phyloP scores from a whole-genome alignment of 2,329 filamentous ascomycete species.

The Lecanicillium sp. region DNA sequence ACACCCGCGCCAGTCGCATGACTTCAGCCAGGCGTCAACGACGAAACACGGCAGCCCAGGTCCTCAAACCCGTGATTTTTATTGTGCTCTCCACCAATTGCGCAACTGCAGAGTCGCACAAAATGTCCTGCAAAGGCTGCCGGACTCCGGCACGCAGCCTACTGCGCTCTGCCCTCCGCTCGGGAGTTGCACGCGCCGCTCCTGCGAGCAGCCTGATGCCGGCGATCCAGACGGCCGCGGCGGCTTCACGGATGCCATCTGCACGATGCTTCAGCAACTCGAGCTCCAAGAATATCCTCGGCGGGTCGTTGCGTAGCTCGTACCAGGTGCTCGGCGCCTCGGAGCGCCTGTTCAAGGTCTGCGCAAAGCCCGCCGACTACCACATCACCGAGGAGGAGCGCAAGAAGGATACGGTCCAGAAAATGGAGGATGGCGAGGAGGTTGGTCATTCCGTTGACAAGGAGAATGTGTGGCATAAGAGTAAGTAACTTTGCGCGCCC shows the following conservation, averaged over 20 bases:
- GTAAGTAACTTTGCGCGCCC: conserved; percentile 37
- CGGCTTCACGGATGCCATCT: not conserved
- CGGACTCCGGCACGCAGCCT: conserved; percentile 34
- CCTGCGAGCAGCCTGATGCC: conserved; percentile 11
- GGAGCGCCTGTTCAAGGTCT: conserved; percentile 70
- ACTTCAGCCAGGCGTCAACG: conserved; percentile 2
- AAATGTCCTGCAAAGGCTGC: conserved; percentile 44
- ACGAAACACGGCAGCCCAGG: not conserved
- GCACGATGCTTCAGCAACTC: conserved; percentile 30
- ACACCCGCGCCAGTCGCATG: not conserved
- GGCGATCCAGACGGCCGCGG: conserved; percentile 3
- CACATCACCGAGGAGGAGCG: conserved; percentile 60
- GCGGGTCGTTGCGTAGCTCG: conserved; percentile 27
- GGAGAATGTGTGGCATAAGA: conserved; percentile 60
- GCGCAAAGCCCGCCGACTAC: conserved; percentile 67
- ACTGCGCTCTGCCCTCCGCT: conserved; percentile 24
- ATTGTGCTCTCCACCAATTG: too few species aligned
- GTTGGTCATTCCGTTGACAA: conserved; percentile 45
- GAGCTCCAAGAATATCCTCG: conserved; percentile 21
- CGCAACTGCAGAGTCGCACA: not conserved
- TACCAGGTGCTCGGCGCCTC: conserved; percentile 78
- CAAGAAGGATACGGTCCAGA: conserved; percentile 59
- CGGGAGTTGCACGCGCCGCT: conserved; percentile 16
- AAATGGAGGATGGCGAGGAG: conserved; percentile 73
- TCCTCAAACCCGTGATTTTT: too few species aligned